Conservation (phyloP, 2,329 filamentous ascomycete species). For the Cryphonectria parasitica region DNA sequence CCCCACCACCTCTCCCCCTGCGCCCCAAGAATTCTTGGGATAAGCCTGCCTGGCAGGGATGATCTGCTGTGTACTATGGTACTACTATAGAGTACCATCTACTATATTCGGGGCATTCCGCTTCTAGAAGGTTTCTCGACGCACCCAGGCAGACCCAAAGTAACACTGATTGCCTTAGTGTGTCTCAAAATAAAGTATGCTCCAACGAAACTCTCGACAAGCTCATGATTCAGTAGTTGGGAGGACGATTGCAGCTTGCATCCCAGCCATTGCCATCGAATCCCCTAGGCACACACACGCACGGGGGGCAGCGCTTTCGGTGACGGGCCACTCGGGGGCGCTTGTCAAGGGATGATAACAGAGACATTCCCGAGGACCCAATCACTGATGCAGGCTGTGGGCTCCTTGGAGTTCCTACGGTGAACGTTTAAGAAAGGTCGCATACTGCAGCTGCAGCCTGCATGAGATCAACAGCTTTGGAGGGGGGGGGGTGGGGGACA, state of each 20-base stretch:
- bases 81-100: background rate
- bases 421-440: background rate
- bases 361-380: conserved; percentile 1
- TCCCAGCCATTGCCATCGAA: background rate
- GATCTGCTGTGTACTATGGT: background rate
- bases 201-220: too few species aligned
- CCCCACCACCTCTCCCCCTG: background rate
- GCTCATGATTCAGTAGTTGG: too few species aligned
- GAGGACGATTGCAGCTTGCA: background rate
- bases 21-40: background rate
- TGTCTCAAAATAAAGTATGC: background rate
- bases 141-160: background rate
- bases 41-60: background rate
- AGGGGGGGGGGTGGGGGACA: too few species aligned
- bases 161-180: background rate
- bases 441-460: background rate
- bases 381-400: background rate
- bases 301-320: background rate
- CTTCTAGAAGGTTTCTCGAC: background rate
- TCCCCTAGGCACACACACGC: background rate
- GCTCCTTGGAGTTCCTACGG: background rate
- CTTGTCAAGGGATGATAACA: background rate
- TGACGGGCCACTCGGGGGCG: background rate
- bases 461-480: background rate
- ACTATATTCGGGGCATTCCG: background rate